Base-by-base conservation (phyloP, 2,329 filamentous ascomycete genomes). In the Chaetoscypha palmicola region DNA sequence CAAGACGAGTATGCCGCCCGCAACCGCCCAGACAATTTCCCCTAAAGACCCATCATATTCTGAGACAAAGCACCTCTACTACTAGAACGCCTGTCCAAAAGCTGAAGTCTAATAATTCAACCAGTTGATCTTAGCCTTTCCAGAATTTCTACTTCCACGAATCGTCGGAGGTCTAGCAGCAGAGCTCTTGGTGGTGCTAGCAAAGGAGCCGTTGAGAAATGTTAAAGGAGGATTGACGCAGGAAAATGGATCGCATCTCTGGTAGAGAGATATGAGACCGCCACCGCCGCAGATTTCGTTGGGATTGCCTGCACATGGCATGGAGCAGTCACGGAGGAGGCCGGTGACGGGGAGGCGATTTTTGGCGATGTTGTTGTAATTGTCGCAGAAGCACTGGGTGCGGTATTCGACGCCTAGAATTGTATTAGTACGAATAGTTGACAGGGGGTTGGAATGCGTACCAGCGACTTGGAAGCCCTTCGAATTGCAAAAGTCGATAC, bases 241-340 rank as follows among this genome's bases (percentile, higher is more conserved):
- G 4, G 21, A 21, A 14, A 9, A 11, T 9, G 20, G 3, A 12
- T 21, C 19, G 30, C 46, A 48, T 22, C 39, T 42, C n/a, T 48
- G 33, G 20, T 48, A 48, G 14, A 48, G 43, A 8, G 46, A 48
- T 16, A 48, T 41, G 11, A 48, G 28, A 4, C 16, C 39, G 4
- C 21, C 16, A 2, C 38, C 61, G 19, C 62, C 61, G 40, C 62
- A 64, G 24, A 53, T 49, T 41, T 63, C 50, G 2, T 48, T 44
- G 12, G 38, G 28, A 41, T 61, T 54, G 5, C 45, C 53, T 52
- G 24, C 14, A 34, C 51, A 54, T n/a, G 43, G 38, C 28, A 39
- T 38, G 21, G 46, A 53, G 38, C 63, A 64, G 7, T 59, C 53
- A 1, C 48, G 40, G 65, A 47, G 74, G n/a, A 45, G 43, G 3